Conservation (phyloP, 345 rosid species). For the Sisymbrium irio region DNA sequence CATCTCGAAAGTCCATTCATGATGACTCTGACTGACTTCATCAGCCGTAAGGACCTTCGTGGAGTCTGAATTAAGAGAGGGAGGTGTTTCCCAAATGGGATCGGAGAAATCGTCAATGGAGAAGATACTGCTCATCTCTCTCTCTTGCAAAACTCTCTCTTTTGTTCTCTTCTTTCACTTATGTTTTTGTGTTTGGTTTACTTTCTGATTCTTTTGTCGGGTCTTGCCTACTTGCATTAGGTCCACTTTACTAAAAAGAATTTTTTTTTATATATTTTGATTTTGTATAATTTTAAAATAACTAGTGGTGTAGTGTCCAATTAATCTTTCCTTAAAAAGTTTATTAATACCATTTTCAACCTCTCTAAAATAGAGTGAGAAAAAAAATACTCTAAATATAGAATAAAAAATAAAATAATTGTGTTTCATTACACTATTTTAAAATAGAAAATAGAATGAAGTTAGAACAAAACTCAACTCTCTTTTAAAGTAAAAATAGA, state of each 20-base stretch:
- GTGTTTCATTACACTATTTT: too few relatives aligned
- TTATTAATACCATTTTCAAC: too few relatives aligned
- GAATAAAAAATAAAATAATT: too few relatives aligned
- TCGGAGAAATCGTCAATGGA: constrained; percentile 70
- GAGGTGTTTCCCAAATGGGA: constrained; percentile 47
- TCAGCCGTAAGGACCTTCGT: constrained; percentile 2
- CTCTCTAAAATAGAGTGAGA: too few relatives aligned
- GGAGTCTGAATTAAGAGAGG: constrained; percentile 29
- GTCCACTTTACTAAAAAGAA: constrained; percentile 16
- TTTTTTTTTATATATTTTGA: constrained; percentile 4
- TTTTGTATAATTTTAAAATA: background rate
- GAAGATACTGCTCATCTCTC: constrained; percentile 47
- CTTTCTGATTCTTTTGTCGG: constrained; percentile 29
- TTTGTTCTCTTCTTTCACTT: background rate
- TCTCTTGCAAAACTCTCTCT: background rate
- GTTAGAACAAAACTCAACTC: too few relatives aligned
- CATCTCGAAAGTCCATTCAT: constrained; percentile 70
- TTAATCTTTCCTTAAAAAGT: background rate
- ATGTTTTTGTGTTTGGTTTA: background rate
- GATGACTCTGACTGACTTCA: constrained; percentile 43
- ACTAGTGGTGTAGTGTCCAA: background rate
- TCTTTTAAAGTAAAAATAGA: too few relatives aligned
- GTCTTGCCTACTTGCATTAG: constrained; percentile 12
- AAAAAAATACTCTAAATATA: too few relatives aligned
- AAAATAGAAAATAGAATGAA: too few relatives aligned